Base-by-base conservation (phyloP, 148 eudicot genomes). In the Pharnaceum exiguum region DNA sequence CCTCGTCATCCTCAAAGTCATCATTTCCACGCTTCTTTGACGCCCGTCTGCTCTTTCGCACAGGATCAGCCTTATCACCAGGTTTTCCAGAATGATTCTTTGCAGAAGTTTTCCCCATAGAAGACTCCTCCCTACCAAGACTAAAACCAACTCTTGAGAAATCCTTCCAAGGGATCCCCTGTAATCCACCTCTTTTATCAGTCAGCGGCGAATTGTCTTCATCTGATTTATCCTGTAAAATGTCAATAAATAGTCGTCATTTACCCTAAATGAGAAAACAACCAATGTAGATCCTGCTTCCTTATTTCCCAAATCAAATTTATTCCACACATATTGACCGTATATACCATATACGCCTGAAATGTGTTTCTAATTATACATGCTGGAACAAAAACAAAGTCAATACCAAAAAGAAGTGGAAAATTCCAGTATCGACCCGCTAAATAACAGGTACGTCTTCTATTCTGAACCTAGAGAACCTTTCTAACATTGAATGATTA, bases 111-210 rank as follows among this genome's bases (percentile, higher is more conserved):
- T 66, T 82, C 44, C 79, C 82, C 68, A 61, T 61, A 21, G 50
- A 38, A 61, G 74, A 44, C 43, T 72, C 87, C 51, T 71, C 85
- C 62, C 78, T 88, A 44, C 79, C 81, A 54, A 79, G 70, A 55
- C 39, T 69, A 70, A 84, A 77, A 38, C 75, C 83, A 49, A 57
- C 80, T 63, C 68, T 71, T 1, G 95, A 73, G 64, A 81, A 85
- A 76, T 85, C 86, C 68, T 83, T 93, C 96, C 89, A 93, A 3
- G 90, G 83, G 43, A 81, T 71, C 51, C 90, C 90, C 71, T 79
- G 73, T 59, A 94, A 51, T 22, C 81, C 78, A 72, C 56, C 61
- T 59, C 72, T 85, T 68, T 69, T 87, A 62, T 71, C 77, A 15
- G 67, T n/a, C 22, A 64, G 70, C 42, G 71, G 69, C 15, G 82